phyloP scores from a whole-genome alignment of 129 eudicot genomes.

The Saussurea involucrata region DNA sequence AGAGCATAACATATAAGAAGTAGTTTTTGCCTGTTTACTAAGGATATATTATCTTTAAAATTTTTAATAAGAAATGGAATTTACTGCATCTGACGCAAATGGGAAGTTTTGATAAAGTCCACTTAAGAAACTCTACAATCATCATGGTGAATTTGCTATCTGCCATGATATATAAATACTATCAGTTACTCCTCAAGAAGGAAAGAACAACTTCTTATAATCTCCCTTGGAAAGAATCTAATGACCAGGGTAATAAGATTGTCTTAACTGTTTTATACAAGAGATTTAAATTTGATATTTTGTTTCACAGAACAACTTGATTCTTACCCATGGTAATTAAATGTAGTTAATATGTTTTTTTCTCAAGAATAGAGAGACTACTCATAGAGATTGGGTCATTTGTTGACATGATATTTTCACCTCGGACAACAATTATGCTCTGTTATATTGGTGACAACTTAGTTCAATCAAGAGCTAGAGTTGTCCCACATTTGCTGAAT shows the following conservation, averaged over 20 bases:
- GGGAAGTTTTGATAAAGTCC: not conserved
- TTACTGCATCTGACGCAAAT: not conserved
- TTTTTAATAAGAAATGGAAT: not conserved
- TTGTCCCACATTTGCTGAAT: conserved; percentile 12
- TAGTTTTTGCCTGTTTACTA: not conserved
- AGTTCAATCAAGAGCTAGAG: conserved; percentile 13
- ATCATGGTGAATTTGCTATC: not conserved
- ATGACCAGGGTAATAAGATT: not conserved
- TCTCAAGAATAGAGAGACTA: not conserved
- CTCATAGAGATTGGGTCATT: not conserved
- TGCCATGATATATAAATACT: too few relatives aligned
- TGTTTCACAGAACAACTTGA: not conserved
- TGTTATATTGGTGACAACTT: not conserved
- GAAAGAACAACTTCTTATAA: too few relatives aligned
- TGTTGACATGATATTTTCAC: conserved; percentile 11
- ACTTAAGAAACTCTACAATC: not conserved
- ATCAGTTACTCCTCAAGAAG: too few relatives aligned
- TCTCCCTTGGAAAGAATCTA: not conserved
- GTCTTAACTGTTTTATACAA: not conserved
- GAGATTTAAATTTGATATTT: not conserved
- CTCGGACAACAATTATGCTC: not conserved
- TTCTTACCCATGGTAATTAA: not conserved
- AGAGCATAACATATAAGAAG: conserved; percentile 5
- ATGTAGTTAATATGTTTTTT: not conserved
- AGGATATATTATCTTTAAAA: not conserved